Conservation (phyloP, 73 alveolate genomes). For the Tetrahymena malaccensis region DNA sequence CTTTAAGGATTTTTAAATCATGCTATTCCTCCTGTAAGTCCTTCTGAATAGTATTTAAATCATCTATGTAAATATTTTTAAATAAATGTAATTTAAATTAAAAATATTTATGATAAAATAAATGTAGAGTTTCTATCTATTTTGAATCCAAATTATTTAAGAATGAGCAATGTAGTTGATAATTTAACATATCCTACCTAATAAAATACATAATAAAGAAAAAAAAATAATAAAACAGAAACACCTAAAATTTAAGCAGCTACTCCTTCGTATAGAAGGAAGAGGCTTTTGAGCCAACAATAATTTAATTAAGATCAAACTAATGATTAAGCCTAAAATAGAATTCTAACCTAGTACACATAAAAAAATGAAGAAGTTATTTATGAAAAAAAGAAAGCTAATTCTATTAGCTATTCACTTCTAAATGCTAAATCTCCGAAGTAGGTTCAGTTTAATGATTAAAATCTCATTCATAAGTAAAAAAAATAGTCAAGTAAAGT, state of each 20-base stretch:
- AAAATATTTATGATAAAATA: background rate
- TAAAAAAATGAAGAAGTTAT: background rate
- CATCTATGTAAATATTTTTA: background rate
- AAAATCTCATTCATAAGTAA: background rate
- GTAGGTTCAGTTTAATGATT: background rate
- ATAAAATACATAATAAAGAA: background rate
- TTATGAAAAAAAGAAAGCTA: background rate
- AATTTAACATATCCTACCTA: background rate
- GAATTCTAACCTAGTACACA: background rate
- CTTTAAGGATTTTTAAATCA: background rate
- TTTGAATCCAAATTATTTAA: background rate
- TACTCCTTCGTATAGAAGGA: background rate
- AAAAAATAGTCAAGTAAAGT: background rate
- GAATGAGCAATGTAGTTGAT: background rate
- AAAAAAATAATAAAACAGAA: background rate
- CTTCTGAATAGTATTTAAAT: background rate
- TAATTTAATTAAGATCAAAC: background rate
- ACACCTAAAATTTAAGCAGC: background rate
- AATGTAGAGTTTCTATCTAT: background rate
- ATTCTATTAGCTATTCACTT: background rate
- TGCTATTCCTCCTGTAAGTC: background rate
- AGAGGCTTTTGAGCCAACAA: background rate
- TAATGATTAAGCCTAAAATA: background rate
- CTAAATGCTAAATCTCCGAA: background rate
- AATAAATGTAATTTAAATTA: background rate